Percentiles rank a stretch among this genome's conserved stretches.
These are phyloP conservation scores for Verticillium albo-atrum DNA, from an alignment of 2,329 filamentous ascomycete genomes.

Conservation along the genomic window DNA sequence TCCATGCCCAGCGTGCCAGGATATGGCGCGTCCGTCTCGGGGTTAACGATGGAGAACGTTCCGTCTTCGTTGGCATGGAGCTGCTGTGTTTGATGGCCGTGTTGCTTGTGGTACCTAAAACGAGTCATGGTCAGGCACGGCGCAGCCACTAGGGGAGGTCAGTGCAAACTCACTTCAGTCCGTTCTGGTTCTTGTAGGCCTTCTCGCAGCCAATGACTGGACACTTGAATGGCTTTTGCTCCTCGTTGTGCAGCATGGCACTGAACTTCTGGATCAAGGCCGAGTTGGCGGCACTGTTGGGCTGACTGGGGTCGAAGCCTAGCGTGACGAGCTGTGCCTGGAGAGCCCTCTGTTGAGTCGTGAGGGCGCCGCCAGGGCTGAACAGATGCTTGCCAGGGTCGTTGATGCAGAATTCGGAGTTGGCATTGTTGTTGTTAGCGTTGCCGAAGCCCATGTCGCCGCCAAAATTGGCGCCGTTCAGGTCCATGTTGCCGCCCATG, in stretches of 20 bases:
- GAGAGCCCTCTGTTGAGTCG: constrained; percentile 56
- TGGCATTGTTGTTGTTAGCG: constrained; percentile 40
- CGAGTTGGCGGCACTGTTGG: constrained; percentile 69
- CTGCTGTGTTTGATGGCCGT: constrained; percentile 95
- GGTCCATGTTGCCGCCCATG: constrained; percentile 58
- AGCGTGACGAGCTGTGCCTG: constrained; percentile 68
- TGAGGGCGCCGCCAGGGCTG: constrained; percentile 73
- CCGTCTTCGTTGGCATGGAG: constrained; percentile 95
- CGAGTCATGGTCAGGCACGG: constrained; percentile 6
- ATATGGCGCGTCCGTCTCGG: constrained; percentile 88
- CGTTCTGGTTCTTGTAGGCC: constrained; percentile 99
- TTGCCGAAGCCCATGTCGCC: constrained; percentile 52
- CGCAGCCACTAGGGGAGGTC: not conserved
- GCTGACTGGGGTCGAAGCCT: constrained; percentile 70
- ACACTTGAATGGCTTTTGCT: constrained; percentile 96
- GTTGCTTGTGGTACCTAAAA: constrained; percentile 65
- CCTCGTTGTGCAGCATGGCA: constrained; percentile 69
- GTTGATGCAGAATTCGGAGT: constrained; percentile 65
- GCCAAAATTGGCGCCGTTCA: constrained; percentile 47
- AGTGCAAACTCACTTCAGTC: constrained; percentile 71
- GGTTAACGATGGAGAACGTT: constrained; percentile 97
- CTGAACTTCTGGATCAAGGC: constrained; percentile 52
- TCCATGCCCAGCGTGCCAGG: constrained; percentile 99
- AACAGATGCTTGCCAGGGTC: constrained; percentile 93
- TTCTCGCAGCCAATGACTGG: constrained; percentile 98